These are phyloP conservation scores for Leucocoprinus leucothites DNA, from an alignment of 768 basidiomycete species.

Conservation along the genomic window DNA sequence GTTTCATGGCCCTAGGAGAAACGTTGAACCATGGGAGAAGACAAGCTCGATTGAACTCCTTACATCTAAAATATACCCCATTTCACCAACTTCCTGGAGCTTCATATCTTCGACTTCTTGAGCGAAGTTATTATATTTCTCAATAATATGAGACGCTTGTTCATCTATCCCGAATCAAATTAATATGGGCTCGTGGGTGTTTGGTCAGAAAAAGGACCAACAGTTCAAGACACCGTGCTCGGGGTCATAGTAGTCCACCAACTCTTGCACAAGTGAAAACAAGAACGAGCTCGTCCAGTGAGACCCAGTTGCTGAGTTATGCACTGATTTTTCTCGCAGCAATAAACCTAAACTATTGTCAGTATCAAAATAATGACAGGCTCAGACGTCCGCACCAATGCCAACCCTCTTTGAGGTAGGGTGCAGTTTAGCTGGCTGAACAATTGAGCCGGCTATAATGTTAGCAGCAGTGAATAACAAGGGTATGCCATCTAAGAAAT, in stretches of 20 bases:
- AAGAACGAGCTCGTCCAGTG: constrained; percentile 72
- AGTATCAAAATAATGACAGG: constrained; percentile 2
- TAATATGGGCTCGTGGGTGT: not conserved
- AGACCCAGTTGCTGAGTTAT: constrained; percentile 57
- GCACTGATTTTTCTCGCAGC: constrained; percentile 63
- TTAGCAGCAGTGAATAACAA: constrained; percentile 55
- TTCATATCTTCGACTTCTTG: constrained; percentile 57
- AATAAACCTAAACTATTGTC: constrained; percentile 50
- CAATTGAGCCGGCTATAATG: constrained; percentile 17
- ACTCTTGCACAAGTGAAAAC: constrained; percentile 73
- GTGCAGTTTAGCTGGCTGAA: constrained; percentile 24
- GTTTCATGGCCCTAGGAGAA: constrained; percentile 70
- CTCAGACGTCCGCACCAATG: constrained; percentile 45
- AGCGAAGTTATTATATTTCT: constrained; percentile 65
- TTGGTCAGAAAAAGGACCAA: constrained; percentile 32
- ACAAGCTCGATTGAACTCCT: constrained; percentile 23
- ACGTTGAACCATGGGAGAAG: not conserved
- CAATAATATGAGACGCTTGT: constrained; percentile 45
- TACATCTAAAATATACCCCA: constrained; percentile 77
- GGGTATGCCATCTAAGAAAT: constrained; percentile 76
- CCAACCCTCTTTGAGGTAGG: constrained; percentile 48
- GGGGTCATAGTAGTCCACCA: constrained; percentile 51
- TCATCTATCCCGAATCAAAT: constrained; percentile 28
- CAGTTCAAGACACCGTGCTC: constrained; percentile 39
- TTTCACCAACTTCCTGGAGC: constrained; percentile 59